phyloP scores from a whole-genome alignment of 768 basidiomycete species.

The Leucocoprinus leucothites region DNA sequence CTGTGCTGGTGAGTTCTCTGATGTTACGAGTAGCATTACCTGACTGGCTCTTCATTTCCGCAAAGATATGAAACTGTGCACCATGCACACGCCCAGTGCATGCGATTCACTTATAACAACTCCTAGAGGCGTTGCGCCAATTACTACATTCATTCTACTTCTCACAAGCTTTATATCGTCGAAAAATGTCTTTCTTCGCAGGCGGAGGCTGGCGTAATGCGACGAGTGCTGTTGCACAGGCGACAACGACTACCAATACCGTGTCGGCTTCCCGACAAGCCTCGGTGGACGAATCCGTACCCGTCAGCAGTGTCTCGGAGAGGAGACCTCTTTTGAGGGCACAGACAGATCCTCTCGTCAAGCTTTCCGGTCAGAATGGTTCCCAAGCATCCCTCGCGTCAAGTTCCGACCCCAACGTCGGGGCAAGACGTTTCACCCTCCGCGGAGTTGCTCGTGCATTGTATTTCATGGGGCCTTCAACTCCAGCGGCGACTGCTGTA shows the following conservation, averaged over 20 bases:
- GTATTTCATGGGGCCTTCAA: neutral
- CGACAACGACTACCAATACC: neutral
- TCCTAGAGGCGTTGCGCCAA: neutral
- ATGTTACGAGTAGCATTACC: neutral
- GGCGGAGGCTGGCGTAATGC: slow-evolving; percentile 7
- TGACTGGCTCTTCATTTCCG: slow-evolving; percentile 1
- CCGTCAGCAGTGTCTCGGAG: neutral
- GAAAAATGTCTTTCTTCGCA: slow-evolving; percentile 5
- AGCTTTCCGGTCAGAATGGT: neutral
- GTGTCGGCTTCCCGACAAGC: neutral
- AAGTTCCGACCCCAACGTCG: neutral
- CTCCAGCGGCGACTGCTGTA: neutral
- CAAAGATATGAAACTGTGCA: neutral
- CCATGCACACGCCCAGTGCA: neutral
- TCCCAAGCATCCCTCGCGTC: neutral
- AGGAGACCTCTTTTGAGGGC: neutral
- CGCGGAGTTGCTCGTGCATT: slow-evolving; percentile 3
- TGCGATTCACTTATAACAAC: neutral
- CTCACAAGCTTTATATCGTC: neutral
- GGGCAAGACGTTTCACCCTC: neutral
- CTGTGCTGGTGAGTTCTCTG: neutral
- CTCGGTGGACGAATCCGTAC: neutral
- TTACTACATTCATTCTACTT: neutral
- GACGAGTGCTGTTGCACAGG: neutral
- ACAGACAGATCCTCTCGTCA: neutral